phyloP scores from a whole-genome alignment of 2,329 filamentous ascomycete genomes.

The Furcasterigmium sp. region DNA sequence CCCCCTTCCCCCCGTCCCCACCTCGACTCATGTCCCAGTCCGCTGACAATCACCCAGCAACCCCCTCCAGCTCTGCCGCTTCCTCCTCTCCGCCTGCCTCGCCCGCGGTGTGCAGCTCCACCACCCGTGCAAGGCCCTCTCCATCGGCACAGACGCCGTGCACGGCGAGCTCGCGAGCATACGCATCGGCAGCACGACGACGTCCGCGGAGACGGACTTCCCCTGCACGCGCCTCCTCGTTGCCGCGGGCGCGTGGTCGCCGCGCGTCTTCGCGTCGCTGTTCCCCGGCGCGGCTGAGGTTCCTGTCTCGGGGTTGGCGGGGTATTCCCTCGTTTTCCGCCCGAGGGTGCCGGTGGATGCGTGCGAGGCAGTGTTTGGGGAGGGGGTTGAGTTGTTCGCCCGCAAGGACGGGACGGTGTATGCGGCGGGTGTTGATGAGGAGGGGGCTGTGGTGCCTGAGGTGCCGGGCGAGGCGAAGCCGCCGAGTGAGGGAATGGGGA shows the following conservation, averaged over 20 bases:
- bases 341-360: slow-evolving; percentile 40
- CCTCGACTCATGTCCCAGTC: background rate
- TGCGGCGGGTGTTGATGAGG: too few relatives aligned
- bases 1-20: slow-evolving; percentile 18
- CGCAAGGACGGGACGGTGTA: too few relatives aligned
- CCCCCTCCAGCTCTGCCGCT: slow-evolving; percentile 60
- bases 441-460: too few relatives aligned
- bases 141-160: slow-evolving; percentile 41
- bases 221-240: slow-evolving; percentile 63
- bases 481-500: too few relatives aligned
- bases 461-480: too few relatives aligned
- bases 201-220: slow-evolving; percentile 43
- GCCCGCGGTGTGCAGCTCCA: slow-evolving; percentile 59
- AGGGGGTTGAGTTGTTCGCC: too few relatives aligned
- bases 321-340: slow-evolving; percentile 65
- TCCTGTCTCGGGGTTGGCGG: slow-evolving; percentile 58
- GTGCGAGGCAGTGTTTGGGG: too few relatives aligned
- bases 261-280: slow-evolving; percentile 55
- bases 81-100: slow-evolving; percentile 54
- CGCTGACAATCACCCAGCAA: slow-evolving; percentile 41
- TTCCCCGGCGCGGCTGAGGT: slow-evolving; percentile 55
- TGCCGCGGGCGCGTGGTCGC: slow-evolving; percentile 67
- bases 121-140: slow-evolving; percentile 54
- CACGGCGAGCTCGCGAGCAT: slow-evolving; percentile 46
- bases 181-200: slow-evolving; percentile 37